Percentiles rank a stretch among this genome's conserved stretches.
Evolutionary conservation across 495 filamentous ascomycete species (phyloP).

Genomic region (Haplographium delicatum): DNA sequence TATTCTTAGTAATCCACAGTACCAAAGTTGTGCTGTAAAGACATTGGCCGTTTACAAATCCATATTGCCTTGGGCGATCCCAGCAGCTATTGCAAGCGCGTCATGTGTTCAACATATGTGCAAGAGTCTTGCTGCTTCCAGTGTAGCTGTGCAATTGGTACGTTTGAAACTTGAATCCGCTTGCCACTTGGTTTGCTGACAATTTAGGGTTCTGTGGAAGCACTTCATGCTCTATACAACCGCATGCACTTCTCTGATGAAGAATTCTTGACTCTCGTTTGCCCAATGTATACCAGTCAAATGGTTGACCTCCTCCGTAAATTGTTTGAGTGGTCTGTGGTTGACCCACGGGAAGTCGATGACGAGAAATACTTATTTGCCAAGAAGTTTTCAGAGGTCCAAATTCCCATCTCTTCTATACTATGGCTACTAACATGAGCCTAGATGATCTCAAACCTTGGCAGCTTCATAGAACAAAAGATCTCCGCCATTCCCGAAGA

Average conservation of each 20-base stretch:
- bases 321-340: conserved; percentile 76
- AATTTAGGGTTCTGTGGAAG: conserved; percentile 73
- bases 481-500: conserved; percentile 53
- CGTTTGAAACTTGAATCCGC: conserved; percentile 19
- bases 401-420: background rate
- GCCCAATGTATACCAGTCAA: conserved; percentile 67
- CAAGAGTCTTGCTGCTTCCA: conserved; percentile 64
- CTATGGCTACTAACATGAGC: conserved; percentile 21
- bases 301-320: conserved; percentile 66
- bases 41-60: conserved; percentile 70
- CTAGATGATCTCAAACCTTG: conserved; percentile 79
- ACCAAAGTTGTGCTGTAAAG: conserved; percentile 64
- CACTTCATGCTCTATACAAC: conserved; percentile 74
- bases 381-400: conserved; percentile 90
- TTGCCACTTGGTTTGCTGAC: conserved; percentile 16
- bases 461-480: conserved; percentile 74
- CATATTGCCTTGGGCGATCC: conserved; percentile 76
- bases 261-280: conserved; percentile 73
- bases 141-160: conserved; percentile 72
- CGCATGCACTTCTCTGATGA: conserved; percentile 68
- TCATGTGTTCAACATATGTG: conserved; percentile 68
- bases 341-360: conserved; percentile 74
- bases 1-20: conserved; percentile 54
- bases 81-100: conserved; percentile 67
- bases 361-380: conserved; percentile 87